A percentile compares a stretch with the other conserved stretches of the same genome.
These are phyloP conservation scores for Magnolia sinica DNA, from an alignment of 164 flowering plant species.

Conservation along the genomic window DNA sequence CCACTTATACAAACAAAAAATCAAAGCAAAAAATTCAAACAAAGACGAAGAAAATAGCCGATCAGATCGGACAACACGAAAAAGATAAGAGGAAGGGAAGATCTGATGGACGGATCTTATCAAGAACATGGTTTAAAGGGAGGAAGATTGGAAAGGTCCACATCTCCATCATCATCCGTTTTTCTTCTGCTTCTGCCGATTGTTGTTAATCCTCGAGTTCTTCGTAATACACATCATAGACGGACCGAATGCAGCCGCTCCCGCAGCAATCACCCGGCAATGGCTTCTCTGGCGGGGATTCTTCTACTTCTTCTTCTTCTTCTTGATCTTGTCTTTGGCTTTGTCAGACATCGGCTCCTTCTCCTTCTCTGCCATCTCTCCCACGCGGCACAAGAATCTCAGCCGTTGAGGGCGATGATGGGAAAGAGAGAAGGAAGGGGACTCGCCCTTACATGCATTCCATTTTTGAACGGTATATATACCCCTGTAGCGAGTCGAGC, in stretches of 20 bases:
- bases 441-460: too few relatives aligned
- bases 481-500: too few relatives aligned
- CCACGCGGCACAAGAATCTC: background rate
- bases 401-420: background rate
- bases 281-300: slow-evolving; percentile 71
- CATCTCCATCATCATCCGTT: background rate
- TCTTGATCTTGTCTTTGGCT: slow-evolving; percentile 7
- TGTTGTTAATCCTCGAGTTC: slow-evolving; percentile 79
- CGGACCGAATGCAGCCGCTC: slow-evolving; percentile 93
- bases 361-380: background rate
- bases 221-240: slow-evolving; percentile 93
- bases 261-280: slow-evolving; percentile 91
- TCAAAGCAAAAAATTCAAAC: too few relatives aligned
- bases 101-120: too few relatives aligned
- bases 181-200: slow-evolving; percentile 20
- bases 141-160: too few relatives aligned
- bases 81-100: too few relatives aligned
- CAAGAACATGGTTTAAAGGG: too few relatives aligned
- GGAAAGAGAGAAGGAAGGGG: background rate
- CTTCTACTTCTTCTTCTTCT: background rate
- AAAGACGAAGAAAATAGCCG: too few relatives aligned
- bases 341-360: background rate
- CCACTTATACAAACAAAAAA: too few relatives aligned
- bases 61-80: too few relatives aligned
- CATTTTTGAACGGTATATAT: too few relatives aligned